These are phyloP conservation scores for Nymphaea colorata DNA, from an alignment of 164 flowering plant genomes.

Conservation along the genomic window DNA sequence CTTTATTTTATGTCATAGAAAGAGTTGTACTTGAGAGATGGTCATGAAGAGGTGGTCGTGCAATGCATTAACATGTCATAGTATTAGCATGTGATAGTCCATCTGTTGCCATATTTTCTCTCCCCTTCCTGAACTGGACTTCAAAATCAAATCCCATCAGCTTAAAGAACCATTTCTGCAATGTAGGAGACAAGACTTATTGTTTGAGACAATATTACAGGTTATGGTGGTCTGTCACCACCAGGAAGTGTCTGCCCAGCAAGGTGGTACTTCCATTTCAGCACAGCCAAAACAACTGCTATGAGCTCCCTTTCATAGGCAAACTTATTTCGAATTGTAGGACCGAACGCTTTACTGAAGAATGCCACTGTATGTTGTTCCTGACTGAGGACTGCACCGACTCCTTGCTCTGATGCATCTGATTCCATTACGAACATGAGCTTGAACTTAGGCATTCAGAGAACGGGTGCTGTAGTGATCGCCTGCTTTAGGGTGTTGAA, in stretches of 20 bases:
- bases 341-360: neutral
- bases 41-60: no score
- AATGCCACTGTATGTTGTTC: neutral
- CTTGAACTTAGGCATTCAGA: neutral
- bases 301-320: neutral
- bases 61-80: neutral
- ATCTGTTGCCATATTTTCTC: conserved; percentile 1
- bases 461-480: neutral
- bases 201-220: neutral
- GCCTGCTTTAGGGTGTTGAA: neutral
- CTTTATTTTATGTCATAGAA: neutral
- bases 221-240: neutral
- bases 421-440: neutral
- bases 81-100: neutral
- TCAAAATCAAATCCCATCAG: neutral
- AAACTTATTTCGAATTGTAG: neutral
- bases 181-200: neutral
- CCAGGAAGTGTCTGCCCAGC: neutral
- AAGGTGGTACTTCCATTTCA: neutral
- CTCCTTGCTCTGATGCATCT: neutral
- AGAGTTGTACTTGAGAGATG: no score
- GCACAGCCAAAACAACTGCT: neutral
- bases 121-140: conserved; percentile 2
- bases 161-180: neutral
- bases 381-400: neutral